These are phyloP conservation scores for Phytophthora pistaciae DNA, from an alignment of 352 stramenopile species.

Conservation along the genomic window DNA sequence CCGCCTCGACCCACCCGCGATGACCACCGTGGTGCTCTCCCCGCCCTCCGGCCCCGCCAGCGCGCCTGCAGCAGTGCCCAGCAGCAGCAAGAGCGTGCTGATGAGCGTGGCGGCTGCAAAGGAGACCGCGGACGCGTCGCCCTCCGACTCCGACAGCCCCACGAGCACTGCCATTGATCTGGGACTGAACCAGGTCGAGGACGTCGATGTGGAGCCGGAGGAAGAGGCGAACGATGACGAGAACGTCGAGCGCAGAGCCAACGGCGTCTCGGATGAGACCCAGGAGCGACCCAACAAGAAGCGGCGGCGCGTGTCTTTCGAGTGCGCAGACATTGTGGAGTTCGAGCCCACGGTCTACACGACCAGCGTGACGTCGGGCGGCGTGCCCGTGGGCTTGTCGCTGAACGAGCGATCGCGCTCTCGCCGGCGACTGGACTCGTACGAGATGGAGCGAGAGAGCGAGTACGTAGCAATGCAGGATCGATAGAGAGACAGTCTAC, in stretches of 20 bases:
- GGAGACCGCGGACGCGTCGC: conserved; percentile 15
- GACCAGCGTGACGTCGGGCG: conserved; percentile 81
- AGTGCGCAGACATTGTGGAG: conserved; percentile 87
- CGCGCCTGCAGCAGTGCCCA: conserved; percentile 27
- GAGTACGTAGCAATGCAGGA: conserved; percentile 48
- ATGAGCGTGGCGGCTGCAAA: conserved; percentile 31
- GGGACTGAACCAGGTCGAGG: conserved; percentile 10
- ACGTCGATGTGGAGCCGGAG: conserved; percentile 18
- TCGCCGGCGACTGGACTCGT: conserved; percentile 82
- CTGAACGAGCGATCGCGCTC: conserved; percentile 79
- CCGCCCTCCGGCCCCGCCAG: conserved; percentile 36
- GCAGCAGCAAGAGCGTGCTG: conserved; percentile 30
- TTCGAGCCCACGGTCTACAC: conserved; percentile 88
- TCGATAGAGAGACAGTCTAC: not conserved
- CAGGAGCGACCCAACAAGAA: conserved; percentile 63
- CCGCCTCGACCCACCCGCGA: conserved; percentile 3
- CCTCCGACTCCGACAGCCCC: conserved; percentile 30
- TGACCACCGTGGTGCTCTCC: conserved; percentile 68
- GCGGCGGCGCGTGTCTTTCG: conserved; percentile 74
- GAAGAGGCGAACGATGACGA: conserved; percentile 35
- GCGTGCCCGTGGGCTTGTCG: conserved; percentile 80
- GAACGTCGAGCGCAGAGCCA: conserved; percentile 30
- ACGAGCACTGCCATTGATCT: conserved; percentile 31
- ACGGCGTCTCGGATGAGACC: conserved; percentile 14
- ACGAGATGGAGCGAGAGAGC: conserved; percentile 74